Evolutionary conservation across 306 rosid genomes (phyloP).

Genomic region (Sicyos edulis): DNA sequence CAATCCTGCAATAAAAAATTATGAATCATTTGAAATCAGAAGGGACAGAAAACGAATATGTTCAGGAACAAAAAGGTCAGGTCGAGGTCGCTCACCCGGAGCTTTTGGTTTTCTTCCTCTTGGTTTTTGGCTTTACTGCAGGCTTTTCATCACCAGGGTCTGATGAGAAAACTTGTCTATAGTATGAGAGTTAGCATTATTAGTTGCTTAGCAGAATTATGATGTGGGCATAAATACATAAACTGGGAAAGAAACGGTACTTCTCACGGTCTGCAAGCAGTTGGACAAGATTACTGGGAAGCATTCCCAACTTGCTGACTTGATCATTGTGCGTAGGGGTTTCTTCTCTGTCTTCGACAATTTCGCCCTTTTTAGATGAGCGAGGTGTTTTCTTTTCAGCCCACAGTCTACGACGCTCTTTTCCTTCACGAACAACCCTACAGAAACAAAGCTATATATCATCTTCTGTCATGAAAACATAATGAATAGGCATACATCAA

Average conservation of each 20-base stretch:
- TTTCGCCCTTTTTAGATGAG: constrained; percentile 33
- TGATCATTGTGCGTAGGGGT: constrained; percentile 34
- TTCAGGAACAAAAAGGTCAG: neutral
- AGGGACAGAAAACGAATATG: neutral
- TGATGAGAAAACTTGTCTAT: constrained; percentile 53
- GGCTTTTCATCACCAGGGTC: constrained; percentile 54
- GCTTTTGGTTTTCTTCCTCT: constrained; percentile 49
- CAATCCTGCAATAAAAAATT: constrained; percentile 43
- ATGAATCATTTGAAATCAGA: constrained; percentile 6
- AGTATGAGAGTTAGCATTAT: constrained; percentile 17
- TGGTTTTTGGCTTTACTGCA: constrained; percentile 36
- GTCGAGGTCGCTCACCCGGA: constrained; percentile 44
- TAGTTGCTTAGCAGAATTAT: neutral
- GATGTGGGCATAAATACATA: neutral
- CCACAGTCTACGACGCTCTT: constrained; percentile 68
- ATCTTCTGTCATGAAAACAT: neutral
- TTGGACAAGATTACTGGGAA: constrained; percentile 65
- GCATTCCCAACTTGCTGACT: constrained; percentile 45
- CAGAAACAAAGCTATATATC: constrained; percentile 10
- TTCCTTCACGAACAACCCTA: constrained; percentile 65
- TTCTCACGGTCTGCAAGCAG: constrained; percentile 79
- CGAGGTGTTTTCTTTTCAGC: constrained; percentile 61
- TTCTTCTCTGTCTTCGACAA: constrained; percentile 29
- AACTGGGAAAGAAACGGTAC: constrained; percentile 26
- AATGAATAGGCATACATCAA: neutral